Evolutionary conservation across 345 rosid genomes (phyloP), one percentile per base, ranked within the genome.

Genomic region (Citrus hindsii): DNA sequence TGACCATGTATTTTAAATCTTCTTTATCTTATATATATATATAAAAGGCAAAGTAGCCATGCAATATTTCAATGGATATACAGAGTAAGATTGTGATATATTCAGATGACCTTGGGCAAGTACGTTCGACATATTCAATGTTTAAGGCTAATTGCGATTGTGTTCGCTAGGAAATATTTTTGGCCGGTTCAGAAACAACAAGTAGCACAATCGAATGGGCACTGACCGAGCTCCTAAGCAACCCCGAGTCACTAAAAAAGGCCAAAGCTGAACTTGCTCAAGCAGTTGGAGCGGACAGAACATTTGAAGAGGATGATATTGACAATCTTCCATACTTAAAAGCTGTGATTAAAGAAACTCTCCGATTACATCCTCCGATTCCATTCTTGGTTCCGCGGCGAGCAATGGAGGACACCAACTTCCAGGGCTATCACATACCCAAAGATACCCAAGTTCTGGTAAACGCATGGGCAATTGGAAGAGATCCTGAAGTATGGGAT

Each of bases 131-230:
- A 13, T 12, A 46, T 46, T 46, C 51, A 46, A 13, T 46, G 51
- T 46, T 13, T 1, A 10, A 46, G 51, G 51, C 51, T 46, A 13
- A 46, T 13, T 46, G 51, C 51, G 16, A 37, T 1, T 21, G 9
- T 24, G n/a, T 33, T 19, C 33, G 64, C 27, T 84, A 92, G 94
- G 96, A 93, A 81, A 78, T 93, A 71, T 87, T 91, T 77, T 0
- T 88, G 61, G 93, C 91, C 9, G 92, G 92, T 22, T 56, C 90
- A 63, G 95, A 88, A 63, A 93, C 93, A 42, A 89, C 88, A 46
- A 85, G 92, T 48, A 82, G 88, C 80, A 89, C 90, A 9, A 75
- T 84, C 13, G 98, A 91, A 74, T 91, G 98, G 94, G 93, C 94
- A 55, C 2, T 92, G 77, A 81, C 93, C 1, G 94, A 93, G 78